Evolutionary conservation across 345 rosid species (phyloP).

Genomic region (Pugionium dolabratum): DNA sequence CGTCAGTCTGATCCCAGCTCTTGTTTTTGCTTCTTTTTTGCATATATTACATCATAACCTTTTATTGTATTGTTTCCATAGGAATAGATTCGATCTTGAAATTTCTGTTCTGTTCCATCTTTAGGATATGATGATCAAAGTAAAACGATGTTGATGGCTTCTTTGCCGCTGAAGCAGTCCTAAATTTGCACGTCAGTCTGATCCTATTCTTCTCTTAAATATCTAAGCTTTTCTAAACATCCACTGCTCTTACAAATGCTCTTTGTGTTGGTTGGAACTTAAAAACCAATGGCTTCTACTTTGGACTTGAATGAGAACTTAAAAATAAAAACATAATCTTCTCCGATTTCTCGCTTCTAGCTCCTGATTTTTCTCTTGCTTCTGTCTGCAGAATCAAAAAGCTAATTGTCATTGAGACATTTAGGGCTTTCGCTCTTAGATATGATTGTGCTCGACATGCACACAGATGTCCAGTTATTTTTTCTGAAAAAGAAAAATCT

Average conservation of each 20-base stretch:
- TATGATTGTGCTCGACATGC: conserved; percentile 64
- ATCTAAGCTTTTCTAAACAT: neutral
- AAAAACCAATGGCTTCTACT: too few species aligned
- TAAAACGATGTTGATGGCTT: conserved; percentile 26
- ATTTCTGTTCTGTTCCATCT: neutral
- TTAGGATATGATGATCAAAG: conserved; percentile 35
- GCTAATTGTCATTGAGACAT: conserved; percentile 70
- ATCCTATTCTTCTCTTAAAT: conserved; percentile 22
- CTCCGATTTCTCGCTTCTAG: neutral
- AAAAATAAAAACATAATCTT: too few species aligned
- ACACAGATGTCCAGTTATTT: conserved; percentile 71
- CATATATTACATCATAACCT: too few species aligned
- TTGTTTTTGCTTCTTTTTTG: too few species aligned
- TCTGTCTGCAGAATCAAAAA: conserved; percentile 60
- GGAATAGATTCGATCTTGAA: too few species aligned
- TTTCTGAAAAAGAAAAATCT: conserved; percentile 22
- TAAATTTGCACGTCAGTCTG: conserved; percentile 53
- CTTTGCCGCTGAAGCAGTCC: conserved; percentile 34
- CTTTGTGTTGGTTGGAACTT: conserved; percentile 4
- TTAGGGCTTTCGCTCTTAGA: conserved; percentile 72
- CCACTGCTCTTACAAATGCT: neutral
- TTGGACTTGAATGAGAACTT: too few species aligned
- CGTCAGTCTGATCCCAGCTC: conserved; percentile 52
- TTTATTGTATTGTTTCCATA: too few species aligned
- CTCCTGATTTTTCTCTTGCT: conserved; percentile 3